Conservation (phyloP, 345 rosid species). For the Murraya koenigii region DNA sequence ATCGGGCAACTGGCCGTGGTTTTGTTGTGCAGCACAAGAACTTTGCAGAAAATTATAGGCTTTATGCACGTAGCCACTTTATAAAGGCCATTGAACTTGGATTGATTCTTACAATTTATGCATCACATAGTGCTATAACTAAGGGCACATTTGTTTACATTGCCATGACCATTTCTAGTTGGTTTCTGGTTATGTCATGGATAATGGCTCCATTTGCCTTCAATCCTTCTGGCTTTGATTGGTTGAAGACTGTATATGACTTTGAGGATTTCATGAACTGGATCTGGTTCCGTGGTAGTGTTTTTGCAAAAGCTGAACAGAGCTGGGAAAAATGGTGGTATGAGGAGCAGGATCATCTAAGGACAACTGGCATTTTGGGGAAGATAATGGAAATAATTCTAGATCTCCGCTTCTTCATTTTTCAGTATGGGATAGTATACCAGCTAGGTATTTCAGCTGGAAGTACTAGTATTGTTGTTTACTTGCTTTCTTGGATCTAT, state of each 20-base stretch:
- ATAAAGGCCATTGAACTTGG: slow-evolving; percentile 87
- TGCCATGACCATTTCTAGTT: slow-evolving; percentile 80
- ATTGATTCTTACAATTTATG: slow-evolving; percentile 73
- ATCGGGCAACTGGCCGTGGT: slow-evolving; percentile 96
- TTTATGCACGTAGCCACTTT: slow-evolving; percentile 86
- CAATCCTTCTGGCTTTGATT: slow-evolving; percentile 95
- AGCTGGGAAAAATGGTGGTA: slow-evolving; percentile 97
- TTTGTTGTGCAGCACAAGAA: slow-evolving; percentile 95
- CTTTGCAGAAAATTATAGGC: slow-evolving; percentile 84
- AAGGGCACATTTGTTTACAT: slow-evolving; percentile 74
- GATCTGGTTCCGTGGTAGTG: slow-evolving; percentile 84
- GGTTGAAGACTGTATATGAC: slow-evolving; percentile 89
- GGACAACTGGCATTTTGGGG: slow-evolving; percentile 81
- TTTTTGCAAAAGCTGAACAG: slow-evolving; percentile 84
- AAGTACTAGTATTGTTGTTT: slow-evolving; percentile 62
- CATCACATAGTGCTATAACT: slow-evolving; percentile 72
- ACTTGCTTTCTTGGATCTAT: slow-evolving; percentile 78
- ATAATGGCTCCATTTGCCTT: slow-evolving; percentile 82
- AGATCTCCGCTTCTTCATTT: slow-evolving; percentile 92
- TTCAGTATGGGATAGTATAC: slow-evolving; percentile 85
- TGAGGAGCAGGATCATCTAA: slow-evolving; percentile 91
- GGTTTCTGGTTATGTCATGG: slow-evolving; percentile 85
- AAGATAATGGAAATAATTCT: slow-evolving; percentile 67
- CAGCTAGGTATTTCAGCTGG: slow-evolving; percentile 62
- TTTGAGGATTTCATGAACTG: slow-evolving; percentile 90